Base-by-base conservation (phyloP, 2,329 filamentous ascomycete species). In the Aaosphaeria arxii region DNA sequence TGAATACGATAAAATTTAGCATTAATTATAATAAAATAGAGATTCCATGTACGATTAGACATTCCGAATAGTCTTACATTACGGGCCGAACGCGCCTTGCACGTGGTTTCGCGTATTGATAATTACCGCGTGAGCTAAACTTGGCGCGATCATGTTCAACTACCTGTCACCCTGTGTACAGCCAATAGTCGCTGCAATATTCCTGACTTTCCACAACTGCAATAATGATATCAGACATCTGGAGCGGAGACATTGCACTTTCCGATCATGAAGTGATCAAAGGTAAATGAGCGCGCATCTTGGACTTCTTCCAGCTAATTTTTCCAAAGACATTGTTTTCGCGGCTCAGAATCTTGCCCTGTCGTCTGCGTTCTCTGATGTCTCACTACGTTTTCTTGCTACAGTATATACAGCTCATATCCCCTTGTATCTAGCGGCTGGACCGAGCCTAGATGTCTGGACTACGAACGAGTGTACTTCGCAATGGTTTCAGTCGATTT, bases 361-460 rank as follows among this genome's bases (percentile, higher is more conserved):
- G 46, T 56, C 59, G 28, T 47, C 52, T 6, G 46, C 57, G 29
- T 29, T 43, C 30, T 45, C 66, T 36, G 48, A 52, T 7, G 42
- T 56, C 1, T 42, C 55, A 6, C 50, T 71, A 5, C 62, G 58
- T 50, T 75, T 72, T 50, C 62, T 74, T 5, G 62, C 70, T 5
- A 57, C 68, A 29, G 74, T 76, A 33, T 66, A 74, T 11, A 66
- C 65, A 5, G 53, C 64, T 2, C 63, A 57, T 4, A 66, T 77
- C 29, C 74, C 74, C 0, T 47, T 76, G 5, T 69, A 71, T 33
- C 60, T 76, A 4, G 59, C 69, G 30, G 57, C 62, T 28, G 71
- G 73, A 1, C 63, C 69, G 2, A 67, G 62, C 32, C 52, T 70
- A 6, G 61, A 71, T 45, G 71, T 76, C 1, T 71, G 61, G 55